Conservation (phyloP, 768 basidiomycete species). For the Grammothele lineata region DNA sequence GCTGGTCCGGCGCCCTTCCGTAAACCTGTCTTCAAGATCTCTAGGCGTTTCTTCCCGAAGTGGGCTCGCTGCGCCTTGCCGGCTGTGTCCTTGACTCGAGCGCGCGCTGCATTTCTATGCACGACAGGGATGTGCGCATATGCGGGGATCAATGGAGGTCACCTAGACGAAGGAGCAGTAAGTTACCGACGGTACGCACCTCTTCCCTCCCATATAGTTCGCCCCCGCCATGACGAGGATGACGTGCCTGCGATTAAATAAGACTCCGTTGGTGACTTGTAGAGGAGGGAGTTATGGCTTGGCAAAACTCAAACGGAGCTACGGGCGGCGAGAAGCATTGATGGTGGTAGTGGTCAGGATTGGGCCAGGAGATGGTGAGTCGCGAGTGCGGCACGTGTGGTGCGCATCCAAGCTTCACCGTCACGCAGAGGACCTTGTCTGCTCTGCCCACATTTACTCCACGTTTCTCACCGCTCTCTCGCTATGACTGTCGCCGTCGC, state of each 20-base stretch:
- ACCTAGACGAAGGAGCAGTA: not conserved
- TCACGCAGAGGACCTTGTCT: too few relatives aligned
- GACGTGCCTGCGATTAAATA: too few relatives aligned
- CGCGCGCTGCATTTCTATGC: conserved; percentile 52
- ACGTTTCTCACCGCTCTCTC: too few relatives aligned
- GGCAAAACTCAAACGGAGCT: not conserved
- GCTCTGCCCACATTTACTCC: too few relatives aligned
- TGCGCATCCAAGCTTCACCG: not conserved
- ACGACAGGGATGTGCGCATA: not conserved
- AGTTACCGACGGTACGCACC: conserved; percentile 31
- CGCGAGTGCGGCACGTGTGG: too few relatives aligned
- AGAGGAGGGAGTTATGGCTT: conserved; percentile 28
- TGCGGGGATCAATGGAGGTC: not conserved
- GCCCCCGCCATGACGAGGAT: conserved; percentile 67
- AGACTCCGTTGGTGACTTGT: too few relatives aligned
- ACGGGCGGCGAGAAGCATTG: too few relatives aligned
- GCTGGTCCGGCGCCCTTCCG: conserved; percentile 1
- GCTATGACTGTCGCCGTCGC: not conserved
- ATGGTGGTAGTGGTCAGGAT: too few relatives aligned
- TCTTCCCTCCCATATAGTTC: conserved; percentile 75
- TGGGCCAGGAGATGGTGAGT: too few relatives aligned
- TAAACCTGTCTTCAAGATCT: conserved; percentile 38
- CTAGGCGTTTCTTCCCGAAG: conserved; percentile 57
- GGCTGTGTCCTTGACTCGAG: conserved; percentile 51
- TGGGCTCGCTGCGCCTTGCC: conserved; percentile 53